These are phyloP conservation scores for Scutellaria baicalensis DNA, from an alignment of 257 asterid genomes.

Conservation along the genomic window DNA sequence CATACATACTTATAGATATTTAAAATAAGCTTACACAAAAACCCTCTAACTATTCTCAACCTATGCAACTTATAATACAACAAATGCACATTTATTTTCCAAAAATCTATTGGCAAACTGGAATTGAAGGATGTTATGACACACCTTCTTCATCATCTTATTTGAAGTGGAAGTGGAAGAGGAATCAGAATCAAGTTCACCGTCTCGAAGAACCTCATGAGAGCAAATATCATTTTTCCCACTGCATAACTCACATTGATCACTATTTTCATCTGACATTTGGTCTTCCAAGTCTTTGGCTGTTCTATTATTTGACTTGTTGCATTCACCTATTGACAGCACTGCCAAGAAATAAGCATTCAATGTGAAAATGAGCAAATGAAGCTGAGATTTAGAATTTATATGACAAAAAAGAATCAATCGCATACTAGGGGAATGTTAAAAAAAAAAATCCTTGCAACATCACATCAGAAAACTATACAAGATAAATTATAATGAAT, in stretches of 20 bases:
- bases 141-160: constrained; percentile 68
- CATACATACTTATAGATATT: too few relatives aligned
- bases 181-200: constrained; percentile 37
- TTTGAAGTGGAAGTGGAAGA: constrained; percentile 23
- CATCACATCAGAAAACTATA: background rate
- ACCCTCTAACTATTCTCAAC: background rate
- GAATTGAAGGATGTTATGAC: background rate
- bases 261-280: constrained; percentile 22
- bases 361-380: background rate
- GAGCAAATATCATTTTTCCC: constrained; percentile 64
- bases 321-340: constrained; percentile 28
- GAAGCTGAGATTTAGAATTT: background rate
- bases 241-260: constrained; percentile 42
- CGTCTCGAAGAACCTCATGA: constrained; percentile 60
- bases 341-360: constrained; percentile 16
- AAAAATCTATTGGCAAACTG: background rate
- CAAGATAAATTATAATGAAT: background rate
- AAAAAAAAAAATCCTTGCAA: background rate
- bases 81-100: background rate
- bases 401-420: background rate
- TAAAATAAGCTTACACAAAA: too few relatives aligned
- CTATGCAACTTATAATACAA: background rate
- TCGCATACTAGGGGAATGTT: background rate
- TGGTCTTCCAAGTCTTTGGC: constrained; percentile 26
- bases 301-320: constrained; percentile 20